These are phyloP conservation scores for Stropharia rugosoannulata DNA, from an alignment of 768 basidiomycete species.

Conservation along the genomic window DNA sequence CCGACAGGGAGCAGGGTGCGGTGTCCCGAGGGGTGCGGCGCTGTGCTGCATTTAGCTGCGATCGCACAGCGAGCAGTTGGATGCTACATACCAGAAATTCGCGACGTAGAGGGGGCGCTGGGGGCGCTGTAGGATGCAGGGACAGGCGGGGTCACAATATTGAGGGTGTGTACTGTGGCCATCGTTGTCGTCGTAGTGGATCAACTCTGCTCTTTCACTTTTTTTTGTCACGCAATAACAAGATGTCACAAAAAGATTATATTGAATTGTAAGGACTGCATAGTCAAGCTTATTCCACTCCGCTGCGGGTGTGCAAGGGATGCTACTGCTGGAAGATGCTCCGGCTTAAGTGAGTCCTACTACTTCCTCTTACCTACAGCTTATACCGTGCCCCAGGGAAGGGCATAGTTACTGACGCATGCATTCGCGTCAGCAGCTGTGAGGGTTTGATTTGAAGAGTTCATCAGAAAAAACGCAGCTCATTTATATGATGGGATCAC, in stretches of 20 bases:
- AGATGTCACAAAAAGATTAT: not conserved
- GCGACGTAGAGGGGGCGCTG: slow-evolving; percentile 24
- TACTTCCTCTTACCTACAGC: slow-evolving; percentile 3
- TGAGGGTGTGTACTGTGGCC: slow-evolving; percentile 27
- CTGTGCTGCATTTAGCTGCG: slow-evolving; percentile 9
- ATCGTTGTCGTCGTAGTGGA: slow-evolving; percentile 17
- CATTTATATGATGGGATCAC: not conserved
- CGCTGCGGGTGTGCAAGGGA: slow-evolving; percentile 2
- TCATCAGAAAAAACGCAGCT: not conserved
- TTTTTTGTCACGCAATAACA: slow-evolving; percentile 4
- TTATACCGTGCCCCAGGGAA: not conserved
- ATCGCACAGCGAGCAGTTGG: not conserved
- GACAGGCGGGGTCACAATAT: slow-evolving; percentile 22
- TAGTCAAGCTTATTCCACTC: slow-evolving; percentile 7
- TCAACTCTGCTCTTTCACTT: not conserved
- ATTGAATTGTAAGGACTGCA: slow-evolving; percentile 3
- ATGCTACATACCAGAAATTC: slow-evolving; percentile 23
- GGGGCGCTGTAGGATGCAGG: slow-evolving; percentile 23
- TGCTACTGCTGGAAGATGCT: slow-evolving; percentile 3
- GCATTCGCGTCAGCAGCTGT: not conserved
- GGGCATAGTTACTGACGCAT: not conserved
- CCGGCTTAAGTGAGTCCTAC: slow-evolving; percentile 6
- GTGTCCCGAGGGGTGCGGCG: slow-evolving; percentile 38
- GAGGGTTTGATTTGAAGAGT: not conserved
- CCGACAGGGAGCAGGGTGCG: slow-evolving; percentile 78